Conservation (phyloP, 495 filamentous ascomycete species). For the Aspergillus wentii region DNA sequence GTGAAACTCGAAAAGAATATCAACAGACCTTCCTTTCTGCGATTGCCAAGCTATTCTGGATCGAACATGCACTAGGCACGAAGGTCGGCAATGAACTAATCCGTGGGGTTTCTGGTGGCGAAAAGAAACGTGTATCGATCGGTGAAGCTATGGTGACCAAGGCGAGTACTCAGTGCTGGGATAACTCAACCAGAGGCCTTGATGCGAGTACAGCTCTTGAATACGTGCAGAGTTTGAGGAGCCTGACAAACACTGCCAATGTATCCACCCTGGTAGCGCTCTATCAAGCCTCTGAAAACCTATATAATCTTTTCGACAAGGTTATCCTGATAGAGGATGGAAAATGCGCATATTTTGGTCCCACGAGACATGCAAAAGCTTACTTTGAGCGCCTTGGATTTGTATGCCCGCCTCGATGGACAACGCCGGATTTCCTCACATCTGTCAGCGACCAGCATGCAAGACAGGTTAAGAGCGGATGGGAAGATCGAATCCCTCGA, state of each 20-base stretch:
- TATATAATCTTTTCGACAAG: conserved; percentile 69
- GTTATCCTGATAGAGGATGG: conserved; percentile 66
- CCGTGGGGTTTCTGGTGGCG: conserved; percentile 66
- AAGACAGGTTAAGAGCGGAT: conserved; percentile 52
- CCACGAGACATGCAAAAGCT: conserved; percentile 46
- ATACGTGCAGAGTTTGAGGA: conserved; percentile 58
- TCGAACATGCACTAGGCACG: conserved; percentile 62
- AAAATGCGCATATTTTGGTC: conserved; percentile 60
- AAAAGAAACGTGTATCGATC: conserved; percentile 69
- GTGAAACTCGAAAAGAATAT: conserved; percentile 58
- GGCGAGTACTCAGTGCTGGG: conserved; percentile 62
- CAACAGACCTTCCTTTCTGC: conserved; percentile 62
- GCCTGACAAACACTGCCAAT: conserved; percentile 57
- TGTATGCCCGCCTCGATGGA: conserved; percentile 55
- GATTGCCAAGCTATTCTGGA: conserved; percentile 74
- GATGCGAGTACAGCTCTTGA: conserved; percentile 64
- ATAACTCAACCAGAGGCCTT: conserved; percentile 64
- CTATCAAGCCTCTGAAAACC: conserved; percentile 66
- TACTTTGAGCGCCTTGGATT: conserved; percentile 66
- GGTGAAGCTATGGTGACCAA: conserved; percentile 65
- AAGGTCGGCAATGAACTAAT: conserved; percentile 64
- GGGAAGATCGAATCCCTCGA: conserved; percentile 55
- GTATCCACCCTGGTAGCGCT: conserved; percentile 60
- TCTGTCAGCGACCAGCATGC: conserved; percentile 62
- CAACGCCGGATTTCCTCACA: conserved; percentile 65